These are phyloP conservation scores for Triticum timopheevii DNA, from an alignment of 176 grass and related monocot genomes.

Conservation along the genomic window DNA sequence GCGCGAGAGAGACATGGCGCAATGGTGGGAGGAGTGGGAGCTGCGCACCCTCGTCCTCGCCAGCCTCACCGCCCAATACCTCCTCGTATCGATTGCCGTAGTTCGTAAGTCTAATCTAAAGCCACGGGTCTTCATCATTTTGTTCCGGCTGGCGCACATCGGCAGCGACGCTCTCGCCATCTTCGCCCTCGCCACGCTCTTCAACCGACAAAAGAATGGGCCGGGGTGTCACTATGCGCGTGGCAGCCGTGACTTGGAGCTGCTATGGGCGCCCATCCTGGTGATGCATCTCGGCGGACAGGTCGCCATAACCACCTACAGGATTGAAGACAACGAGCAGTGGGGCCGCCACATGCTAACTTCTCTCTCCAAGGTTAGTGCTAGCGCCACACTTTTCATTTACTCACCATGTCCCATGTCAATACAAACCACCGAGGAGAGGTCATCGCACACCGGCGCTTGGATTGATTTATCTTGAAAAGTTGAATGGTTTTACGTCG, in stretches of 20 bases:
- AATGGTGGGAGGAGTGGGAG: background rate
- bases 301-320: background rate
- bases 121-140: background rate
- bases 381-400: background rate
- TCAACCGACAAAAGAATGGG: background rate
- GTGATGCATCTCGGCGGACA: background rate
- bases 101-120: background rate
- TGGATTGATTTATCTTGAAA: background rate
- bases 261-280: background rate
- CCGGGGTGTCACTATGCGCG: background rate
- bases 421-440: background rate
- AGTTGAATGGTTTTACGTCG: no score
- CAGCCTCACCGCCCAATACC: background rate
- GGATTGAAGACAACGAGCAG: background rate
- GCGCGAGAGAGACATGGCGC: background rate
- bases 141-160: background rate
- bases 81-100: background rate
- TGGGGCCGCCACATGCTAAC: background rate
- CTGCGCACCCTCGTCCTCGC: background rate
- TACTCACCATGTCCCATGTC: background rate
- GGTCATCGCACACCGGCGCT: background rate
- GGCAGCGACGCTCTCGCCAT: background rate
- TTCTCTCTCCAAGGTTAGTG: background rate
- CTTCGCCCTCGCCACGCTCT: background rate
- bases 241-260: background rate